Conservation (phyloP, 352 stramenopile genomes). For the Nothophytophthora sp. region DNA sequence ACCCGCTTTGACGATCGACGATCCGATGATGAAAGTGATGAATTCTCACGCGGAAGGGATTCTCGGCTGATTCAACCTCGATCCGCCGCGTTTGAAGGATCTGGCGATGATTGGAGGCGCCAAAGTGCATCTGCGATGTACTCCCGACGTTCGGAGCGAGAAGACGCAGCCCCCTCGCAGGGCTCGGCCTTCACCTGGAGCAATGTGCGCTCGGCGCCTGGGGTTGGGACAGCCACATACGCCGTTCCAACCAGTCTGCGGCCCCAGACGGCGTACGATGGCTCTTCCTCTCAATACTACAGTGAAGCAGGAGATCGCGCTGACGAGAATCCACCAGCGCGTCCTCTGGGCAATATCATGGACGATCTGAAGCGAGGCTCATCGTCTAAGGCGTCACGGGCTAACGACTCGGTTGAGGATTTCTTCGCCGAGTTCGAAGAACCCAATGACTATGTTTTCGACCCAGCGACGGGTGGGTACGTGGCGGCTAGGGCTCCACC, state of each 20-base stretch:
- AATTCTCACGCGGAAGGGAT: constrained; percentile 11
- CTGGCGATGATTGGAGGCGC: constrained; percentile 18
- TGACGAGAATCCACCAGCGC: not conserved
- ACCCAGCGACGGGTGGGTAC: constrained; percentile 56
- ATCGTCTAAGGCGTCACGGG: constrained; percentile 7
- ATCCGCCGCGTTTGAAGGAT: constrained; percentile 1
- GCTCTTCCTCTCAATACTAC: constrained; percentile 10
- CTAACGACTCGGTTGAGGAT: constrained; percentile 56
- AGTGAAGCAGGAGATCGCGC: not conserved
- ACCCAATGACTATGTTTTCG: constrained; percentile 79
- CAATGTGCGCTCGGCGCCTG: constrained; percentile 29
- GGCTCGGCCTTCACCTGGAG: constrained; percentile 38
- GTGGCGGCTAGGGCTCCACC: constrained; percentile 28
- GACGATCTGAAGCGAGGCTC: constrained; percentile 45
- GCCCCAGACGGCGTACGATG: constrained; percentile 5
- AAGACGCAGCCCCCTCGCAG: constrained; percentile 9
- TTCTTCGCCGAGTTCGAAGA: constrained; percentile 79
- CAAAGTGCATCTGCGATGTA: constrained; percentile 13
- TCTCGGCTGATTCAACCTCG: not conserved
- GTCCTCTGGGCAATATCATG: constrained; percentile 52
- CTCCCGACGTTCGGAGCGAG: constrained; percentile 18
- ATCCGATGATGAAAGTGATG: constrained; percentile 30
- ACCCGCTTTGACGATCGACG: constrained; percentile 53
- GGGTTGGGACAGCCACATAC: constrained; percentile 35
- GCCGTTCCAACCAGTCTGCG: constrained; percentile 45